Evolutionary conservation across 805 yeast species (phyloP).

Genomic region (Wickerhamomyces bovis): DNA sequence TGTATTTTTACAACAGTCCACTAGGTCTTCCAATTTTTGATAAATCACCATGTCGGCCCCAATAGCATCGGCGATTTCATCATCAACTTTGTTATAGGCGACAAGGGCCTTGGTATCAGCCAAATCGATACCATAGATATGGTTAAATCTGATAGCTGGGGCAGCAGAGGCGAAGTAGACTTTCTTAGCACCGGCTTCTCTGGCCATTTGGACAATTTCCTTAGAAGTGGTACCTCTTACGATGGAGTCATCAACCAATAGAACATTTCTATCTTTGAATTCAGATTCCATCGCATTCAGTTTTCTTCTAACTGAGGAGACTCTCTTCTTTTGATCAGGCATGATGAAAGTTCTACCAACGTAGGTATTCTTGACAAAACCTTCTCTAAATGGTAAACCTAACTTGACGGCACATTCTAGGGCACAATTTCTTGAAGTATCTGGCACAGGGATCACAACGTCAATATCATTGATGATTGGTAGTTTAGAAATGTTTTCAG

Average conservation of each 20-base stretch:
- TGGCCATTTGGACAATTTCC: conserved; percentile 97
- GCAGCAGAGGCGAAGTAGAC: conserved; percentile 98
- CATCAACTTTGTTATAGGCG: conserved; percentile 72
- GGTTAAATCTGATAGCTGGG: conserved; percentile 95
- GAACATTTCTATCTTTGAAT: conserved; percentile 76
- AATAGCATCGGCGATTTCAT: conserved; percentile 66
- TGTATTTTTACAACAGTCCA: conserved; percentile 64
- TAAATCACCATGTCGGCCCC: conserved; percentile 91
- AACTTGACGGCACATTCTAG: conserved; percentile 82
- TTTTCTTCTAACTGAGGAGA: conserved; percentile 89
- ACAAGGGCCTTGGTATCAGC: conserved; percentile 94
- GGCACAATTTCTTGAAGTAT: conserved; percentile 95
- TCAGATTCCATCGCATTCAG: conserved; percentile 95
- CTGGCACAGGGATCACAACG: conserved; percentile 97
- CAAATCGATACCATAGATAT: conserved; percentile 94
- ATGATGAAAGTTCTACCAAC: conserved; percentile 97
- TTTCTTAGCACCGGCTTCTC: conserved; percentile 92
- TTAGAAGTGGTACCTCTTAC: conserved; percentile 97
- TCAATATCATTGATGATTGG: conserved; percentile 60
- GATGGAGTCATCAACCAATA: conserved; percentile 93
- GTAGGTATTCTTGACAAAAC: conserved; percentile 93
- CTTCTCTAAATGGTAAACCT: conserved; percentile 86
- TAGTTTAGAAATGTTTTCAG: conserved; percentile 52
- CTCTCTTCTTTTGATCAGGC: conserved; percentile 95
- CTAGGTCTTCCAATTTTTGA: conserved; percentile 77